Base-by-base conservation (phyloP, 2,329 filamentous ascomycete species). In the Kalaharituber pfeilii region DNA sequence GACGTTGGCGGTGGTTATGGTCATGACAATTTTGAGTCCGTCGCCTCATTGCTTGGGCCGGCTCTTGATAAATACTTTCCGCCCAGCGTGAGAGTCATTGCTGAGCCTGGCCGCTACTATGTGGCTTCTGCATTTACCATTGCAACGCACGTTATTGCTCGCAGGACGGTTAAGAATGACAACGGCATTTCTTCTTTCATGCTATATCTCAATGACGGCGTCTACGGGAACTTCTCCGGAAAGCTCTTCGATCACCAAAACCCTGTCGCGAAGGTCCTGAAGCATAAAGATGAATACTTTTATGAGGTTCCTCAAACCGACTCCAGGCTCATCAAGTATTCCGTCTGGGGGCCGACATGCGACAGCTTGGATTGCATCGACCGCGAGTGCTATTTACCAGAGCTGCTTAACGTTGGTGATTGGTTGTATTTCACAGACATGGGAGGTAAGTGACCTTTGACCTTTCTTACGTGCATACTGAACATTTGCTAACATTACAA, bases 211-310 rank as follows among this genome's bases (percentile, higher is more conserved):
- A 98, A 98, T 67, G 91, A 98, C 63, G 91, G 91, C 26, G 82
- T 96, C 53, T 98, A 98, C 66, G 91, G 91, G 65, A 96, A 96
- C 73, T 96, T 98, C 67, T 94, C 86, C 62, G 93, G 87, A 78
- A 96, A 96, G 75, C 94, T 96, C 74, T 98, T 95, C 68, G 91
- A 96, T 66, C 91, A 96, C 70, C 91, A 98, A 75, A 78, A 93
- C 65, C 91, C 91, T 1, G 71, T 84, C 47, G 86, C 89, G 54
- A 85, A 84, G 69, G 77, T 96, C 56, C 74, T 98, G 53, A 81
- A 80, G 61, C 25, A 30, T 18, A 50, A 15, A 27, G 69, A 75
- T 59, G 71, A 73, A 57, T 75, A 77, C 59, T 66, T 79, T 65
- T 81, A 81, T 67, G 69, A 70, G 20, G 70, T 73, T 33, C 65